Evolutionary conservation across 2,329 filamentous ascomycete genomes (phyloP), one percentile per base, ranked within the genome.

Genomic region (Fusarium sambucinum): DNA sequence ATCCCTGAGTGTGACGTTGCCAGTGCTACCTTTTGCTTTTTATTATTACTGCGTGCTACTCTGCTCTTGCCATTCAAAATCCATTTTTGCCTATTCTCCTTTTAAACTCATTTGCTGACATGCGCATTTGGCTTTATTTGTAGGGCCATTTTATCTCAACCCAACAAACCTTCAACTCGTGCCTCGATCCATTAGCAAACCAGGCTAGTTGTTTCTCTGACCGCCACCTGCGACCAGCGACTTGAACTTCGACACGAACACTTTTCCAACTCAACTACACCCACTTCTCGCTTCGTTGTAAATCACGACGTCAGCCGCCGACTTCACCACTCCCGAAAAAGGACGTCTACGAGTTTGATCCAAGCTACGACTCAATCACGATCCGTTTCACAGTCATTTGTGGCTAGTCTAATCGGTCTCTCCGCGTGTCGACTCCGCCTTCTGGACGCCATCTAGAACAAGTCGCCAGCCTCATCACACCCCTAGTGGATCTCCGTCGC

Each of bases 401-500:
- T 41, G 51, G 58, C 67, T 70, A 68, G 67, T 35, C 56, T 63
- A 48, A 38, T 64, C 63, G 65, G 66, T 54, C 52, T 65, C 72
- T 70, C 63, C 66, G 50, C 52, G 51, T 61, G 35, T 21, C 42
- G 42, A 35, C 61, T 59, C 58, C 52, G 45, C 66, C 55, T 69
- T 68, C 55, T 58, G 61, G 51, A 54, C 51, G 51, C 55, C 50
- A 40, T 69, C 59, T 63, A 66, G 68, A 66, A 66, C 53, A 45
- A 52, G 55, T 67, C 47, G 52, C 59, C 62, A 63, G 59, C 56
- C 66, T 63, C 62, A 52, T 52, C 53, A 47, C 55, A 63, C 52
- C 32, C 55, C 35, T 51, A 47, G 71, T 73, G 71, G 71, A 73
- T 58, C 71, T 55, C 46, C 50, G 56, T 59, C 46, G 57, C 27